These are phyloP conservation scores for Psilocybe azurescens DNA, from an alignment of 768 basidiomycete species.

Conservation along the genomic window DNA sequence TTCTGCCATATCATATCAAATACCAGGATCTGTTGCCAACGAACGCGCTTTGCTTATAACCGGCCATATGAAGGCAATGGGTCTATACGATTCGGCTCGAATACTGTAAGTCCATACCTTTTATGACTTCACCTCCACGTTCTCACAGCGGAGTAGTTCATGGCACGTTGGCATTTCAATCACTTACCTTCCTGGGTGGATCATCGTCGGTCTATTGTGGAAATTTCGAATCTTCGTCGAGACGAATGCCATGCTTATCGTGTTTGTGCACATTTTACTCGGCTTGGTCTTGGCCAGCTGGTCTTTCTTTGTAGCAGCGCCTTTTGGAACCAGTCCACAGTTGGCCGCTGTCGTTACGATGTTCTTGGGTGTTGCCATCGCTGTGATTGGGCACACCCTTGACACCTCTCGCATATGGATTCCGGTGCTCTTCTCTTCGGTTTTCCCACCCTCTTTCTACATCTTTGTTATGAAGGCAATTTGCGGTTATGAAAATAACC, in stretches of 20 bases:
- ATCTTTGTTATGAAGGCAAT: conserved; percentile 73
- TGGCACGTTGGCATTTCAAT: conserved; percentile 75
- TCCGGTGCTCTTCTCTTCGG: conserved; percentile 60
- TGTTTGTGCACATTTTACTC: conserved; percentile 69
- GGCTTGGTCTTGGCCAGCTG: conserved; percentile 72
- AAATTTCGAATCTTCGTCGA: conserved; percentile 67
- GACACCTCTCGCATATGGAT: conserved; percentile 49
- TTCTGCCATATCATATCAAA: conserved; percentile 78
- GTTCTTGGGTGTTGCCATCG: conserved; percentile 67
- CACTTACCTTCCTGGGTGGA: conserved; percentile 80
- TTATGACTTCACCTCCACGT: not conserved
- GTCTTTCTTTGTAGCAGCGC: conserved; percentile 72
- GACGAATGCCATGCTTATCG: conserved; percentile 62
- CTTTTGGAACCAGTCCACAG: conserved; percentile 76
- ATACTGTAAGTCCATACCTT: conserved; percentile 15
- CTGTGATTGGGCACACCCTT: conserved; percentile 68
- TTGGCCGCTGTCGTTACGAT: conserved; percentile 72
- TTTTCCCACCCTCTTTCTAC: conserved; percentile 81
- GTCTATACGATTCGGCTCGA: conserved; percentile 71
- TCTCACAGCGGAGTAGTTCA: conserved; percentile 43
- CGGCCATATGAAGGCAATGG: conserved; percentile 82
- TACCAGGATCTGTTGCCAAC: conserved; percentile 70
- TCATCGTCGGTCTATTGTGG: conserved; percentile 69
- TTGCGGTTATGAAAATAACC: conserved; percentile 68
- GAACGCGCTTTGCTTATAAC: conserved; percentile 73